Percentiles rank a stretch among this genome's conserved stretches.
These are phyloP conservation scores for Colletotrichum navitas DNA, from an alignment of 2,329 filamentous ascomycete genomes.

Conservation along the genomic window DNA sequence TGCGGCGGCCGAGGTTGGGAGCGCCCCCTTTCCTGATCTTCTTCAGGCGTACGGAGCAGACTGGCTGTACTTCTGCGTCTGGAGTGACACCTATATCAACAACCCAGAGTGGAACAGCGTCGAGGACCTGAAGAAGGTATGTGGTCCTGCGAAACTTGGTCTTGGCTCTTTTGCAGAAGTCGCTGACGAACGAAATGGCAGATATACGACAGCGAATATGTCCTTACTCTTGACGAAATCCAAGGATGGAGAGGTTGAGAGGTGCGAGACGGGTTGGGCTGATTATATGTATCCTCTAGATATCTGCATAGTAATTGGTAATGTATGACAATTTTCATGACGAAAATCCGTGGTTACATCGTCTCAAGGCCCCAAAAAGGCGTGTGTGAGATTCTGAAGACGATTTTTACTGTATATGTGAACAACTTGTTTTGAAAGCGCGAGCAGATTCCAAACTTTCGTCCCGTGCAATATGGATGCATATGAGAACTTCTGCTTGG, in stretches of 20 bases:
- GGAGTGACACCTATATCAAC: conserved; percentile 59
- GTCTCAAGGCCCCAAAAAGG: neutral
- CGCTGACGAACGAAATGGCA: conserved; percentile 17
- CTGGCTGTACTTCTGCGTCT: conserved; percentile 63
- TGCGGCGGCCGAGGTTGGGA: conserved; percentile 61
- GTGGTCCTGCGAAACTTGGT: fast-evolving
- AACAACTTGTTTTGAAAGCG: neutral
- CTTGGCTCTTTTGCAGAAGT: neutral
- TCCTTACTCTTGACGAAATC: conserved; percentile 52
- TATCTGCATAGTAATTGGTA: too few relatives aligned
- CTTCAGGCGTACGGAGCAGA: conserved; percentile 59
- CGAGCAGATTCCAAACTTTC: neutral
- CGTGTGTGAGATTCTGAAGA: neutral
- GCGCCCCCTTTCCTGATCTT: conserved; percentile 57
- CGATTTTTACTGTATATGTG: fast-evolving
- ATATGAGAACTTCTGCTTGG: neutral
- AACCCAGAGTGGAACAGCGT: conserved; percentile 56
- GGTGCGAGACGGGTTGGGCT: neutral
- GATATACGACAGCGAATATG: conserved; percentile 51
- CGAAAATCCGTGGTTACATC: neutral
- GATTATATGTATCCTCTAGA: neutral
- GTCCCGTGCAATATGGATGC: neutral
- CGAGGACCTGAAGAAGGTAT: conserved; percentile 54
- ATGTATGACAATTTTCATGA: too few relatives aligned
- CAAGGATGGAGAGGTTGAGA: conserved; percentile 48